Evolutionary conservation across 2,329 filamentous ascomycete genomes (phyloP).

Genomic region (Daldinia sp.): DNA sequence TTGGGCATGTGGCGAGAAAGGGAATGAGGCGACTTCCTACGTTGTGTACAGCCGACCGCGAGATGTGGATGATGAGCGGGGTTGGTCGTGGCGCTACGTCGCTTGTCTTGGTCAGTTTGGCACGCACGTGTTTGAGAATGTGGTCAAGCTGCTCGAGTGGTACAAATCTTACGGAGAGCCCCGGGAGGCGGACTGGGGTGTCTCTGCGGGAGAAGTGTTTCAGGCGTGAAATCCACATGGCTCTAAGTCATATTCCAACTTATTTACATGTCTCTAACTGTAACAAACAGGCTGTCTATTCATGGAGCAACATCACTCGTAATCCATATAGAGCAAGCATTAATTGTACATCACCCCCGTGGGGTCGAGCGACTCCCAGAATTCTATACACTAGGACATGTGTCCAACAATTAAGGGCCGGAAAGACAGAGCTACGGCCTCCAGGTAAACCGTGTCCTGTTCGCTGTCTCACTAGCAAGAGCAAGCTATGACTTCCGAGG

Average conservation of each 20-base stretch:
- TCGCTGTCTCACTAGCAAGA: not conserved
- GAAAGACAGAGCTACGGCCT: not conserved
- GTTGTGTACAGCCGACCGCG: not conserved
- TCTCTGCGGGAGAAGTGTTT: not conserved
- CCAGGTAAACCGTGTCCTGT: not conserved
- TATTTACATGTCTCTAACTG: not conserved
- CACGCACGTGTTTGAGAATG: slow-evolving; percentile 3
- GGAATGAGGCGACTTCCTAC: slow-evolving; percentile 2
- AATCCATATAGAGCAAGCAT: not conserved
- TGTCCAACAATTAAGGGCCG: not conserved
- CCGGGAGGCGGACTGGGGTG: not conserved
- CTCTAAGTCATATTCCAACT: not conserved
- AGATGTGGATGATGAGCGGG: not conserved
- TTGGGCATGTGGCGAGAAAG: not conserved
- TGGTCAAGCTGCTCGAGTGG: slow-evolving; percentile 1
- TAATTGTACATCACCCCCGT: not conserved
- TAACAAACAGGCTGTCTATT: slow-evolving; percentile 1
- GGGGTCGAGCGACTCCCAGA: not conserved
- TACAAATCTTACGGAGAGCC: not conserved
- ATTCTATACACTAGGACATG: not conserved
- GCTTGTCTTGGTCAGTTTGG: slow-evolving; percentile 3
- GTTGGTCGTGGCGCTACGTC: slow-evolving; percentile 5
- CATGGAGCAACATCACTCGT: not conserved
- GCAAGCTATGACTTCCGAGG: not conserved
- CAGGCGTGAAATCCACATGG: not conserved